A percentile compares a stretch with the other conserved stretches of the same genome.
Conservation (phyloP, 2,329 filamentous ascomycete species). For the Fonsecaea multimorphosa region DNA sequence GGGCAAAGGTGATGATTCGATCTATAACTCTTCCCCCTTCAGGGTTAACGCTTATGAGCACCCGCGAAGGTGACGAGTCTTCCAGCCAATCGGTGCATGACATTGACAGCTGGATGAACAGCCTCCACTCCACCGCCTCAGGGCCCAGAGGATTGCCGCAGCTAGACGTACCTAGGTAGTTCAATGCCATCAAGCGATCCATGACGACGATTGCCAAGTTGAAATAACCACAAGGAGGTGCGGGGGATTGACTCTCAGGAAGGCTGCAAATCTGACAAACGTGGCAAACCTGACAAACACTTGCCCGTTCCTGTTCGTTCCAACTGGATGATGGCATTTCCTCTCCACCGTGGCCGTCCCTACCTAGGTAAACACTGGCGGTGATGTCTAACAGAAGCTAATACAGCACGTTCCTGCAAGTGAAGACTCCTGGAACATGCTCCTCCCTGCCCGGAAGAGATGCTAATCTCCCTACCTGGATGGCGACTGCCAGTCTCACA, state of each 20-base stretch:
- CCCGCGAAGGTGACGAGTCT: not conserved
- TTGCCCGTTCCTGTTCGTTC: not conserved
- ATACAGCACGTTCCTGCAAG: not conserved
- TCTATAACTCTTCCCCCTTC: not conserved
- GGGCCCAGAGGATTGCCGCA: not conserved
- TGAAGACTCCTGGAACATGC: not conserved
- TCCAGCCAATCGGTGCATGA: not conserved
- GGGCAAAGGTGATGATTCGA: not conserved
- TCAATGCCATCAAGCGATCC: not conserved
- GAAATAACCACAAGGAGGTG: not conserved
- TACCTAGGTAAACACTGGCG: not conserved
- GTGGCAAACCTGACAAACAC: not conserved
- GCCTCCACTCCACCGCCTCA: not conserved
- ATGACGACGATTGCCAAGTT: not conserved
- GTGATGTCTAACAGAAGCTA: not conserved
- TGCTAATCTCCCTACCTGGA: not conserved
- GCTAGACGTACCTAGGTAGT: not conserved
- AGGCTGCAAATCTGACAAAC: not conserved
- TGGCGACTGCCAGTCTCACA: slow-evolving; percentile 14
- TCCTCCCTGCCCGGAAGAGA: not conserved
- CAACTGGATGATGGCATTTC: not conserved
- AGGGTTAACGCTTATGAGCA: not conserved
- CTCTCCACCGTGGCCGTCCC: not conserved
- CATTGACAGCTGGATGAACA: not conserved
- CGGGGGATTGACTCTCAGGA: not conserved